phyloP scores from a whole-genome alignment of 805 yeast genomes.

The Nakazawaea peltata region DNA sequence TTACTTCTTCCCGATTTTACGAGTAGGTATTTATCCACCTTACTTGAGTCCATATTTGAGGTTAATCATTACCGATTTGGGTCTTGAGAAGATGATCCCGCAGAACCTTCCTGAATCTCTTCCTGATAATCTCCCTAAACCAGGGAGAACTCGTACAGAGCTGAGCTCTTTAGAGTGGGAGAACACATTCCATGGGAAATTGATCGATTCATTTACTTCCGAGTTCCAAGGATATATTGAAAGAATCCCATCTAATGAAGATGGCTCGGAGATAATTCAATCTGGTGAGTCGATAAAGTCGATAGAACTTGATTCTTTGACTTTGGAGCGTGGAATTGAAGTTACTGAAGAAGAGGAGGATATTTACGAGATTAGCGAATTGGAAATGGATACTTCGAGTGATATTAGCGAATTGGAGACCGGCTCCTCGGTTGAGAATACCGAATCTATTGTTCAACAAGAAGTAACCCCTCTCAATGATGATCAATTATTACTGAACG shows the following conservation, averaged over 20 bases:
- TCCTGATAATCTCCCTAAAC: neutral
- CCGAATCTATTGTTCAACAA: too few relatives aligned
- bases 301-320: too few relatives aligned
- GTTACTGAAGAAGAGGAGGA: constrained; percentile 2
- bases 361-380: constrained; percentile 1
- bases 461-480: too few relatives aligned
- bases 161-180: too few relatives aligned
- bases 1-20: constrained; percentile 1
- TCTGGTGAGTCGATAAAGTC: too few relatives aligned
- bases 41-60: neutral
- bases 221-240: too few relatives aligned
- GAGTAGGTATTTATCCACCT: neutral
- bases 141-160: neutral
- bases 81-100: too few relatives aligned
- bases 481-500: too few relatives aligned
- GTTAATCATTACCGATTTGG: neutral
- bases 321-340: neutral
- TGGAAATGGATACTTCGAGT: neutral
- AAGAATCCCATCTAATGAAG: too few relatives aligned
- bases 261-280: too few relatives aligned
- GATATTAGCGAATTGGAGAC: too few relatives aligned
- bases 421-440: too few relatives aligned
- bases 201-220: constrained; percentile 2
- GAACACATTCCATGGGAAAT: neutral
- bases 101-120: neutral